Evolutionary conservation across 768 basidiomycete species (phyloP), one percentile per base, ranked within the genome.

Genomic region (Pulveroboletus sp.): DNA sequence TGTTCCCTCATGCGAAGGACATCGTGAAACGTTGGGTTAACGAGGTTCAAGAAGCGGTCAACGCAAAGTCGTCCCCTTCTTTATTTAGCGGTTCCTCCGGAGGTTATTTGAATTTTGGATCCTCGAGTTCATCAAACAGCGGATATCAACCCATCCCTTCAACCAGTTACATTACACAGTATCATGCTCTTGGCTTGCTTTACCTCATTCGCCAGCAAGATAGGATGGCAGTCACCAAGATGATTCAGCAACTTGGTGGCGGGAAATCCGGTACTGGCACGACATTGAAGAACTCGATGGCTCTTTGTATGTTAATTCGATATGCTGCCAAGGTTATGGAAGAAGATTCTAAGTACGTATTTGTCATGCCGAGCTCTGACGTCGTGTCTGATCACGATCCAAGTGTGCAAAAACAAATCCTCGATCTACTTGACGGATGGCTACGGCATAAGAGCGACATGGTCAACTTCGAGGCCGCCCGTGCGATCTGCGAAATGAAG

Each of bases 1-100:
- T 98, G 53, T 95, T 86, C 78, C 93, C 93, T 41, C 75, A 82
- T 53, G 90, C 95, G 2, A 93, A 91, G 63, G 92, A 97, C 56
- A 92, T 97, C 43, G 95, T 98, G 53, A 94, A 92, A 64, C 86
- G 96, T 60, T 99, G 96, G 96, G 91, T 91, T n/a, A 98, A 97
- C 68, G 96, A 99, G 71, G 91, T 87, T 1, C 93, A 97, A 62
- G 96, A 99, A 68, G 92, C 96, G 0, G 87, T 96, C 57, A 93
- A 83, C 63, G 83, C 91, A 6, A 98, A 96, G 68, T 78, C 86
- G 1, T 80, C 83, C 0, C 71, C 81, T 2, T 79, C 83, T 5
- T 82, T 89, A 68, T 90, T 89, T 60, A 72, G 77, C 23, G 69
- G 72, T 19, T 73, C 73, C 37, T 69, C 76, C 13, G 75, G 80